phyloP scores from a whole-genome alignment of 805 yeast species.

The Pichia heedii region DNA sequence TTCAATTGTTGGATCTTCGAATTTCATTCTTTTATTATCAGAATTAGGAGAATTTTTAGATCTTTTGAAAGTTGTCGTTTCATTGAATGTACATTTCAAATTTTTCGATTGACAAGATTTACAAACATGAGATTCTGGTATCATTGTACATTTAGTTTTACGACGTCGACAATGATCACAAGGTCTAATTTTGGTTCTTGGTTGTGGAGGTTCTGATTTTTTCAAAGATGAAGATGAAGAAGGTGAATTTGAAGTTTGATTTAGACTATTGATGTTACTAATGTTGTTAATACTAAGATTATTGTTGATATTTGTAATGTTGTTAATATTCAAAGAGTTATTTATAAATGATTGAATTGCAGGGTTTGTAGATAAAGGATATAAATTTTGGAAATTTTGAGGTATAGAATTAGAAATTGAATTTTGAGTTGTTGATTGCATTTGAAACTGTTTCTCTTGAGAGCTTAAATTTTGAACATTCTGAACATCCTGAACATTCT shows the following conservation, averaged over 20 bases:
- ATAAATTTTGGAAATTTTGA: too few relatives aligned
- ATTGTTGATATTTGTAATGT: not conserved
- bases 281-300: not conserved
- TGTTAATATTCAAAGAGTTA: too few relatives aligned
- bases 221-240: conserved; percentile 1
- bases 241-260: too few relatives aligned
- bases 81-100: conserved; percentile 66
- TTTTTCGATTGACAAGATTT: conserved; percentile 70
- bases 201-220: conserved; percentile 29
- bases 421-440: too few relatives aligned
- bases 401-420: too few relatives aligned
- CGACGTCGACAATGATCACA: conserved; percentile 82
- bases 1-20: conserved; percentile 28
- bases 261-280: too few relatives aligned
- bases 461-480: not conserved
- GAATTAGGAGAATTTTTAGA: conserved; percentile 22
- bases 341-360: too few relatives aligned
- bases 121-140: conserved; percentile 56
- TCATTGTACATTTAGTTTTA: conserved; percentile 68
- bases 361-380: too few relatives aligned
- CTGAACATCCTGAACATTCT: not conserved
- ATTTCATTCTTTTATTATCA: conserved; percentile 22
- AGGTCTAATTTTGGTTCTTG: conserved; percentile 42
- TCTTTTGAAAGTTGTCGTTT: conserved; percentile 37
- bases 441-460: too few relatives aligned